Conservation (phyloP, 2,329 filamentous ascomycete species). For the Cyclaneusma minus region DNA sequence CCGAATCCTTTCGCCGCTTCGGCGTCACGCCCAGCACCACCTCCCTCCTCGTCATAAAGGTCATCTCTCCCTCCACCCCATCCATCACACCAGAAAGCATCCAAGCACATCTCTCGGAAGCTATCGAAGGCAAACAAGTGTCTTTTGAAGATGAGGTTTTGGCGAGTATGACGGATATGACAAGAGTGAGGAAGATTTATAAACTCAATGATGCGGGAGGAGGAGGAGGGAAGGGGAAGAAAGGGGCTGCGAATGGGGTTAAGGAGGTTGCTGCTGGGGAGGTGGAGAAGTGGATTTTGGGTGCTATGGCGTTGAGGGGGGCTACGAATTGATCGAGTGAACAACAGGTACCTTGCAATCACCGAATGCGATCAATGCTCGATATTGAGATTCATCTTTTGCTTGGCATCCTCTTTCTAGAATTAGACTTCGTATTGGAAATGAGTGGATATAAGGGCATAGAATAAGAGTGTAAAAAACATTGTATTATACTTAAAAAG, state of each 20-base stretch:
- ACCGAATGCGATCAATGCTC: too few species aligned
- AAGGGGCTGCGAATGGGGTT: conserved; percentile 7
- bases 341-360: too few species aligned
- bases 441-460: too few species aligned
- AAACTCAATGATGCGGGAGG: conserved; percentile 54
- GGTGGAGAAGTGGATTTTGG: conserved; percentile 37
- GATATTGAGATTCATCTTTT: too few species aligned
- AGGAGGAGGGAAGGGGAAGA: conserved; percentile 24
- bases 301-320: conserved; percentile 65
- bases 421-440: too few species aligned
- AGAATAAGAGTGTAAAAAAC: too few species aligned
- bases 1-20: conserved; percentile 79
- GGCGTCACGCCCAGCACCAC: conserved; percentile 60
- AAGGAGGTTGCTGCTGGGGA: conserved; percentile 18
- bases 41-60: conserved; percentile 66
- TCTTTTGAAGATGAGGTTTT: conserved; percentile 51
- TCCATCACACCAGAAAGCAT: conserved; percentile 32
- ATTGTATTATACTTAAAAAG: too few species aligned
- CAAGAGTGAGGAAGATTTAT: conserved; percentile 69
- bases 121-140: conserved; percentile 44
- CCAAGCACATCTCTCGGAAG: conserved; percentile 39
- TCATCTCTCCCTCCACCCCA: conserved; percentile 37
- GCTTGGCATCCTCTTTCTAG: too few species aligned
- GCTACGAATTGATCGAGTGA: too few species aligned
- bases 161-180: conserved; percentile 41